phyloP scores from a whole-genome alignment of 2,329 filamentous ascomycete species.

The Beauveria pseudobassiana region DNA sequence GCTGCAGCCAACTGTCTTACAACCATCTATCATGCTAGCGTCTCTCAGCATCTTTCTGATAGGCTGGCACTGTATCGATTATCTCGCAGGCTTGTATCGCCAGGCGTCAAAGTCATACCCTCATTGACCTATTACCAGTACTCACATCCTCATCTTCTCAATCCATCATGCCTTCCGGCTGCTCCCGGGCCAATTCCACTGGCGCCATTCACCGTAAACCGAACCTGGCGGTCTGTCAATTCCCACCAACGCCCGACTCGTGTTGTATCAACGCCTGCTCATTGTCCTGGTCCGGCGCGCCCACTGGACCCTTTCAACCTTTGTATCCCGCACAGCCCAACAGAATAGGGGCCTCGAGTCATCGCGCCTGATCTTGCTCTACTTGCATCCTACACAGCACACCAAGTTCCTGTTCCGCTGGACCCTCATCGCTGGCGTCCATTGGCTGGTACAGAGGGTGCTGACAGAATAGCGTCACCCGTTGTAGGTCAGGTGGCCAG shows the following conservation, averaged over 20 bases:
- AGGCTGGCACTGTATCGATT: not conserved
- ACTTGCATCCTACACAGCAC: not conserved
- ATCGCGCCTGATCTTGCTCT: not conserved
- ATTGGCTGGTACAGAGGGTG: not conserved
- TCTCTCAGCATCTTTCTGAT: not conserved
- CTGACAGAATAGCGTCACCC: slow-evolving; percentile 8
- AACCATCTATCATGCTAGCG: not conserved
- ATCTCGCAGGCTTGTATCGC: not conserved
- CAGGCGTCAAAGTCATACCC: not conserved
- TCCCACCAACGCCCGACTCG: not conserved
- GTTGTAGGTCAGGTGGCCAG: not conserved
- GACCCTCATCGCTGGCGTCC: not conserved
- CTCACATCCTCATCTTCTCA: not conserved
- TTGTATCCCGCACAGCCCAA: not conserved
- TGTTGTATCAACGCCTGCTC: not conserved
- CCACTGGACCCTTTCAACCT: not conserved
- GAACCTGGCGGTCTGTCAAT: not conserved
- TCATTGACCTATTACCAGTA: not conserved
- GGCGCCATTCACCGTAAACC: no score
- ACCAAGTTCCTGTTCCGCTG: not conserved
- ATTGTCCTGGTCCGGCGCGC: not conserved
- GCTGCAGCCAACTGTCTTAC: not conserved
- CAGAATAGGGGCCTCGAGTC: not conserved
- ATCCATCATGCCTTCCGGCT: not conserved
- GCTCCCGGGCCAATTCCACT: no score